A percentile compares a stretch with the other conserved stretches of the same genome.
Evolutionary conservation across 1,284 basidiomycete species (phyloP).

Genomic region (Irpex sp.): DNA sequence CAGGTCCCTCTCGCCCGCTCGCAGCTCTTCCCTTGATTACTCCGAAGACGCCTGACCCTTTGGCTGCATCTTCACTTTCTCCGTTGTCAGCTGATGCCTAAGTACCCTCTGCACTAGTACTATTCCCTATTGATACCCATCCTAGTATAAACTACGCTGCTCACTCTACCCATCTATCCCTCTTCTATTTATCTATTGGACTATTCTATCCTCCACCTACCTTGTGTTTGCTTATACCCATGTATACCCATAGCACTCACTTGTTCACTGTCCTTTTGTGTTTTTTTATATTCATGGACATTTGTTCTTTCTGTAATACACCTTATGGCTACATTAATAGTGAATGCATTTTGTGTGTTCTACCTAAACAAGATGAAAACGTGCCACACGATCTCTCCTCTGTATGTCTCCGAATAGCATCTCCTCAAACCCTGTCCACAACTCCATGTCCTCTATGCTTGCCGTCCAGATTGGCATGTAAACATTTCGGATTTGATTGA

Average conservation of each 20-base stretch:
- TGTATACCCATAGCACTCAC: neutral
- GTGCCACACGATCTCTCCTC: slow-evolving; percentile 25
- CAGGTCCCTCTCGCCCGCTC: neutral
- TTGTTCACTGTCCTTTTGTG: neutral
- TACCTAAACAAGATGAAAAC: slow-evolving; percentile 22
- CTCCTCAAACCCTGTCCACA: slow-evolving; percentile 31
- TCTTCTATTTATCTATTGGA: neutral
- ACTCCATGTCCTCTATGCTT: slow-evolving; percentile 18
- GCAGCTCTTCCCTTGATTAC: no score
- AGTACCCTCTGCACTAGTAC: no score
- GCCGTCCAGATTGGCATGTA: slow-evolving; percentile 34
- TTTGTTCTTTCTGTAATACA: neutral
- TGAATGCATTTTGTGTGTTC: neutral
- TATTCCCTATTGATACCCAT: no score
- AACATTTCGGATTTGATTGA: slow-evolving; percentile 36
- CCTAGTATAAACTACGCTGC: no score
- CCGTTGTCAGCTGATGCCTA: no score
- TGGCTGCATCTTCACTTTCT: no score
- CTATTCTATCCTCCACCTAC: neutral
- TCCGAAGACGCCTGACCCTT: no score
- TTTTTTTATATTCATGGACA: neutral
- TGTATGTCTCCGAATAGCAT: slow-evolving; percentile 32
- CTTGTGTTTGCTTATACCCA: neutral
- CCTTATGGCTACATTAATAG: neutral
- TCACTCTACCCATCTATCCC: neutral